Evolutionary conservation across 768 basidiomycete genomes (phyloP).

Genomic region (Mycena capillaripes): DNA sequence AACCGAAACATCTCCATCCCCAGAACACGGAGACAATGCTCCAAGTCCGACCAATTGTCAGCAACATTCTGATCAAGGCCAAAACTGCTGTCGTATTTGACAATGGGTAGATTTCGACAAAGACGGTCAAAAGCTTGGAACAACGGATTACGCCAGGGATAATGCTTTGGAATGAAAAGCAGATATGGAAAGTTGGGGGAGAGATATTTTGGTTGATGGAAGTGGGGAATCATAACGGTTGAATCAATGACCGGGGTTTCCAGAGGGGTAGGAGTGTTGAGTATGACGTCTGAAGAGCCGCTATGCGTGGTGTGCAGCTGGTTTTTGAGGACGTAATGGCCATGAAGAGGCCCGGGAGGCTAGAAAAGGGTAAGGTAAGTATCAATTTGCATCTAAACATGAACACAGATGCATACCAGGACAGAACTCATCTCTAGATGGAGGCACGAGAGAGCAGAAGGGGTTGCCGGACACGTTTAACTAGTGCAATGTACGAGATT

Average conservation of each 20-base stretch:
- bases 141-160: not conserved
- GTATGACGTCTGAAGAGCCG: not conserved
- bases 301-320: slow-evolving; percentile 1
- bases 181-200: not conserved
- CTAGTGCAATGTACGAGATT: no score
- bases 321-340: not conserved
- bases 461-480: no score
- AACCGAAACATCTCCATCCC: not conserved
- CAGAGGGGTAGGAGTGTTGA: not conserved
- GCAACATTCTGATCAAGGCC: not conserved
- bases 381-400: not conserved
- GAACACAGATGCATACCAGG: slow-evolving; percentile 1
- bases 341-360: not conserved
- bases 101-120: not conserved
- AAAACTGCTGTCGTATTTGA: not conserved
- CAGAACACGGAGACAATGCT: not conserved
- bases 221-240: not conserved
- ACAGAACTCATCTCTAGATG: not conserved
- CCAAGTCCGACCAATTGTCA: not conserved
- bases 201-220: not conserved
- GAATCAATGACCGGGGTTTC: not conserved
- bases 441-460: not conserved
- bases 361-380: not conserved
- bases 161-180: slow-evolving; percentile 2
- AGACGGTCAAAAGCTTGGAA: not conserved